Percentiles rank a stretch among this genome's conserved stretches.
Evolutionary conservation across 2,329 filamentous ascomycete genomes (phyloP).

Genomic region (Fusarium verticillioides): DNA sequence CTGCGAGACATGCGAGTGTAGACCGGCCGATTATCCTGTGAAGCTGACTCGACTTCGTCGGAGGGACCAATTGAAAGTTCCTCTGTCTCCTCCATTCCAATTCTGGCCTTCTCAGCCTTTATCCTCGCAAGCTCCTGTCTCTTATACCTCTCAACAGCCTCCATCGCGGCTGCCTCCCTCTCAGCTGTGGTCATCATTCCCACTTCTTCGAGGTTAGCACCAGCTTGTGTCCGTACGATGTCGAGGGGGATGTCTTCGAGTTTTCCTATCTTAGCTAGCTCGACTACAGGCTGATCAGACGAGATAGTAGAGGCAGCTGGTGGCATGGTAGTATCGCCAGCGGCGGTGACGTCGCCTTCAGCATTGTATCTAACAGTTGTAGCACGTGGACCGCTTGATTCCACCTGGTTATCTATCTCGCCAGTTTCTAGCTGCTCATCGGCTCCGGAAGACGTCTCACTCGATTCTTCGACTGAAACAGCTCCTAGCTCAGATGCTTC

Average conservation of each 20-base stretch:
- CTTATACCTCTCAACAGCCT: too few relatives aligned
- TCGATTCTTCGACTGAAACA: too few relatives aligned
- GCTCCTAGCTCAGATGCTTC: fast-evolving
- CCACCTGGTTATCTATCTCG: fast-evolving
- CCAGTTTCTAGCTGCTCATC: fast-evolving
- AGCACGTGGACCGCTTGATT: fast-evolving
- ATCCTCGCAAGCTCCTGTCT: too few relatives aligned
- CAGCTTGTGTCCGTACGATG: too few relatives aligned
- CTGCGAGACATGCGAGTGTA: background rate
- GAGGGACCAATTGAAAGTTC: fast-evolving
- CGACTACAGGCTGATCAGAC: background rate
- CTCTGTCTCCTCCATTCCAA: too few relatives aligned
- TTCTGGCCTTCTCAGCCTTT: too few relatives aligned
- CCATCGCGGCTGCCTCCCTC: too few relatives aligned
- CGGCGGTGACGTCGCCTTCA: fast-evolving
- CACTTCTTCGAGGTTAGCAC: too few relatives aligned
- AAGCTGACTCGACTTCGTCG: fast-evolving
- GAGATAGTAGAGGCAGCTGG: background rate
- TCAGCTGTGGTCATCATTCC: too few relatives aligned
- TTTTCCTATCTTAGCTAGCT: too few relatives aligned
- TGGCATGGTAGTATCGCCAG: fast-evolving
- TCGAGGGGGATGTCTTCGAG: too few relatives aligned
- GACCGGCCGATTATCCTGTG: background rate
- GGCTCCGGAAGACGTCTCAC: background rate
- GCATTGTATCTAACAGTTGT: fast-evolving